These are phyloP conservation scores for Pleurotus pulmonarius DNA, from an alignment of 768 basidiomycete genomes.

Conservation along the genomic window DNA sequence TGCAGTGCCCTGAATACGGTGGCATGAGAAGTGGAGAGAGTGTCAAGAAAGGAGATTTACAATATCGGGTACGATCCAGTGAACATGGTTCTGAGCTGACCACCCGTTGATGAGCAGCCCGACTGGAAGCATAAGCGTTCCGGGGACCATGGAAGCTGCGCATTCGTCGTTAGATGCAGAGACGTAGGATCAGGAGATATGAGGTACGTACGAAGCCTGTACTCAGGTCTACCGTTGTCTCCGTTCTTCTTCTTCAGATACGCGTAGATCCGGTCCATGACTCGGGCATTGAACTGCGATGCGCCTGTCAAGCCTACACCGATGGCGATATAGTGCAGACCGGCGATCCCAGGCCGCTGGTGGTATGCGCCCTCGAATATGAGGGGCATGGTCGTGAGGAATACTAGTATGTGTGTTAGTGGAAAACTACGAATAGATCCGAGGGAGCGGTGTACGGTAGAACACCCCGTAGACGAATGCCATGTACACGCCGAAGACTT, in stretches of 20 bases:
- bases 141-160: conserved; percentile 56
- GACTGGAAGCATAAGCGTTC: conserved; percentile 54
- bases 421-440: conserved; percentile 3
- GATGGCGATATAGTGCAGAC: conserved; percentile 69
- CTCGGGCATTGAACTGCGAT: conserved; percentile 52
- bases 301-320: conserved; percentile 58
- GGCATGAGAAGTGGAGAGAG: neutral
- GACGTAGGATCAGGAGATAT: too few relatives aligned
- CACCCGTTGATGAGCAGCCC: conserved; percentile 72
- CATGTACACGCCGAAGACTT: conserved; percentile 64
- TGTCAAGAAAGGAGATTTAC: conserved; percentile 29
- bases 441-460: conserved; percentile 37
- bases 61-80: conserved; percentile 71
- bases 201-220: conserved; percentile 35
- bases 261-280: conserved; percentile 53
- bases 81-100: conserved; percentile 50
- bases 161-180: too few relatives aligned
- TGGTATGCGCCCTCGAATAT: conserved; percentile 57
- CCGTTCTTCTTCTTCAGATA: conserved; percentile 45
- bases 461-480: conserved; percentile 64
- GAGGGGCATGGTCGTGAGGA: conserved; percentile 59
- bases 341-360: conserved; percentile 52
- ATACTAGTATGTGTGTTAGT: conserved; percentile 35
- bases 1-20: conserved; percentile 43
- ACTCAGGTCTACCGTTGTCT: conserved; percentile 43